Conservation (phyloP, 78 protist genomes). For the Dictyostelium discoideum region DNA sequence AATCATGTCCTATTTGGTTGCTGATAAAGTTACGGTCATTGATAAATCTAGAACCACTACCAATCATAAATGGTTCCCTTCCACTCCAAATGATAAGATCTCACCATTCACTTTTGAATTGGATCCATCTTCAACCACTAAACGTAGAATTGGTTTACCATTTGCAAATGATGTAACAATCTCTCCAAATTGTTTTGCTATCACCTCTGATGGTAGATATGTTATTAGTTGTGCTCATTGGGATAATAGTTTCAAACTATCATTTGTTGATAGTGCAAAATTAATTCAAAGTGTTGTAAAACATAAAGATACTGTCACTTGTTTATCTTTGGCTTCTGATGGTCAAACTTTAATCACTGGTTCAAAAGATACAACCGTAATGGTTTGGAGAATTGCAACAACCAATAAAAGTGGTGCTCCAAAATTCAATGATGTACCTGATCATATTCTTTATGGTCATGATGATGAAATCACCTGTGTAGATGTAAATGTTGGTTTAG, state of each 20-base stretch:
- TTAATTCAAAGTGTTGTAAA: constrained; percentile 64
- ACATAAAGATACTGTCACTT: constrained; percentile 92
- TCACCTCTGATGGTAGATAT: constrained; percentile 71
- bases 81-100: constrained; percentile 43
- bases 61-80: constrained; percentile 73
- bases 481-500: constrained; percentile 83
- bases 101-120: constrained; percentile 77
- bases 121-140: constrained; percentile 47
- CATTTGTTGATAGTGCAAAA: constrained; percentile 58
- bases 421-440: constrained; percentile 38
- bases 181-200: constrained; percentile 53
- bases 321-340: constrained; percentile 85
- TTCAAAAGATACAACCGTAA: constrained; percentile 90
- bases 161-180: constrained; percentile 76
- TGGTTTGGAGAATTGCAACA: constrained; percentile 87
- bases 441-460: constrained; percentile 86
- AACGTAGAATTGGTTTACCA: constrained; percentile 76
- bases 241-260: constrained; percentile 71
- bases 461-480: constrained; percentile 91
- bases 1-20: constrained; percentile 31
- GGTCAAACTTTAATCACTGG: constrained; percentile 91
- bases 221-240: constrained; percentile 78
- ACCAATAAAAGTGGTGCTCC: constrained; percentile 58
- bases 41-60: constrained; percentile 37
- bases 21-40: constrained; percentile 41